These are phyloP conservation scores for Physcomitrellopsis africana DNA, from an alignment of 225 moss, liverwort and hornwort species.

Conservation along the genomic window DNA sequence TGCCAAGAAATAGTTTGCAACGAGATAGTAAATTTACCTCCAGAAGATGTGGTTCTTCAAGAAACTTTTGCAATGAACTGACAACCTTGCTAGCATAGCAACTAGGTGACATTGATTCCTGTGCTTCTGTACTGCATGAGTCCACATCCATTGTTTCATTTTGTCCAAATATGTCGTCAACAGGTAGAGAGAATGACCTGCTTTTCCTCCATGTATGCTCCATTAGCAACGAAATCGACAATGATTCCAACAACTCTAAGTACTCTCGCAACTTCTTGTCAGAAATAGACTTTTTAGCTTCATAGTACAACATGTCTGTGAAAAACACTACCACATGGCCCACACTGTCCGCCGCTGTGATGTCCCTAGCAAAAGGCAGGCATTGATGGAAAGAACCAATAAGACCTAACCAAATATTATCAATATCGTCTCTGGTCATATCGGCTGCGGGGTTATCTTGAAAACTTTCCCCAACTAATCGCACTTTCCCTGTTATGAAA, in stretches of 20 bases:
- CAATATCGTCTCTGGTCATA: constrained; percentile 37
- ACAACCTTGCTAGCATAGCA: constrained; percentile 53
- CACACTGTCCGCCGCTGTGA: constrained; percentile 47
- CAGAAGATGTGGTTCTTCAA: constrained; percentile 57
- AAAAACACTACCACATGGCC: constrained; percentile 74
- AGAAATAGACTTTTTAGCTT: constrained; percentile 61
- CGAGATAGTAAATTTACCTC: constrained; percentile 39
- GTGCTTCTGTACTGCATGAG: constrained; percentile 24
- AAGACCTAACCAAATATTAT: constrained; percentile 36
- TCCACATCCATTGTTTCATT: constrained; percentile 29
- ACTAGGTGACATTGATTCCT: constrained; percentile 31
- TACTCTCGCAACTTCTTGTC: constrained; percentile 62
- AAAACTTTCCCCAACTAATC: constrained; percentile 31
- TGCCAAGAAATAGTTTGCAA: constrained; percentile 22
- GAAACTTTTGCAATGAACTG: constrained; percentile 55
- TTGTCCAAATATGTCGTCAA: constrained; percentile 1
- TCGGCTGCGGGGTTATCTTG: constrained; percentile 27
- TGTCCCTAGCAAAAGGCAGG: constrained; percentile 41
- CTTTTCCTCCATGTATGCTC: constrained; percentile 58
- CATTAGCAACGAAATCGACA: constrained; percentile 63
- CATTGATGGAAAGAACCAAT: constrained; percentile 52
- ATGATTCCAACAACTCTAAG: constrained; percentile 70
- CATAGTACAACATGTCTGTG: constrained; percentile 65
- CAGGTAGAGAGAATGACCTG: constrained; percentile 24
- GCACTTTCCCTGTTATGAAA: constrained; percentile 55